These are phyloP conservation scores for Tolypocladium guangdongense DNA, from an alignment of 2,329 filamentous ascomycete species.

Conservation along the genomic window DNA sequence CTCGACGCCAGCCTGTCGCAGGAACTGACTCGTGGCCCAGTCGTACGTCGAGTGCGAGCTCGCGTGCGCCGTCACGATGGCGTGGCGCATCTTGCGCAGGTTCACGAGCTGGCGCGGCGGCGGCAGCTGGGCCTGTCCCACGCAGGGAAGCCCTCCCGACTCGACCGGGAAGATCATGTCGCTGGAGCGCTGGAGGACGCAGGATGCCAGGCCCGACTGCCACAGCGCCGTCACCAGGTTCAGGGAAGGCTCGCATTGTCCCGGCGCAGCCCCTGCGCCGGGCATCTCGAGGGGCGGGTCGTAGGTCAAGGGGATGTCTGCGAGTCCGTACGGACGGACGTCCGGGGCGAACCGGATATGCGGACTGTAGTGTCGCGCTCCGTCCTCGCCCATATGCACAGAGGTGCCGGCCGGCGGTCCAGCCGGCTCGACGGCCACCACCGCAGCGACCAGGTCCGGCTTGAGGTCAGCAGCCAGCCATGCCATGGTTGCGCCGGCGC, in stretches of 20 bases:
- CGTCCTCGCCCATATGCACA: not conserved
- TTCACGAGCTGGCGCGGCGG: conserved; percentile 31
- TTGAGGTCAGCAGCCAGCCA: conserved; percentile 37
- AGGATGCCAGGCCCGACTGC: not conserved
- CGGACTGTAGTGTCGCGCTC: conserved; percentile 8
- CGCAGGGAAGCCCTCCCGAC: not conserved
- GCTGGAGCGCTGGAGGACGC: conserved; percentile 10
- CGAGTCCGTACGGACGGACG: conserved; percentile 26
- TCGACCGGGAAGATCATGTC: not conserved
- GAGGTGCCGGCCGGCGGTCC: conserved; percentile 36
- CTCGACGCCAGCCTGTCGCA: conserved; percentile 38
- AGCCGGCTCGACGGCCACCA: conserved; percentile 40
- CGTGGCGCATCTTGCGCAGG: conserved; percentile 33
- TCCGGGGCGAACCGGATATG: conserved; percentile 14
- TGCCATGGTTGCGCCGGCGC: conserved; percentile 32
- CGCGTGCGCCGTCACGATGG: conserved; percentile 40
- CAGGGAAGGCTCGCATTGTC: not conserved
- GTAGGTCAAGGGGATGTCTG: conserved; percentile 30
- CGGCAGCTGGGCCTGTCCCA: not conserved
- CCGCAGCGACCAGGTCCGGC: conserved; percentile 34
- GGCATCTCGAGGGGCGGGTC: conserved; percentile 19
- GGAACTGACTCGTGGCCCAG: conserved; percentile 39
- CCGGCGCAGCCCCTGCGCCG: not conserved
- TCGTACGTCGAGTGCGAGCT: conserved; percentile 45
- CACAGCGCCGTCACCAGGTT: not conserved